Base-by-base conservation (phyloP, 805 yeast genomes). In the Ogataea methylovora region DNA sequence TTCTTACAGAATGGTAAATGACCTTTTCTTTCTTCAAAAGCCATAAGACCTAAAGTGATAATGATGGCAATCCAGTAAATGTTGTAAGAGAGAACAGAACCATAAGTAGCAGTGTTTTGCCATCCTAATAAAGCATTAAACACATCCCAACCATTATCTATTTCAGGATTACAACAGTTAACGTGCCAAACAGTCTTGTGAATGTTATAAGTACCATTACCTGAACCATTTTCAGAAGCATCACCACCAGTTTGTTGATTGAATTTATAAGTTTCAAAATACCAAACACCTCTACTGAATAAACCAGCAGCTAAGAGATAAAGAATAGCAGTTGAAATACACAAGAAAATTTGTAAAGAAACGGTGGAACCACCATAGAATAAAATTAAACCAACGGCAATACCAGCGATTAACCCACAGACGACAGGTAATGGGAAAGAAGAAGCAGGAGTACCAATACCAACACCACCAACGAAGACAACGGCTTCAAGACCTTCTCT, bases 401-500 rank as follows among this genome's bases (percentile, higher is more conserved):
- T 47, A 58, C 98, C 98, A 25, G 88, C 84, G 41, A 81, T 55
- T 36, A 90, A 65, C 49, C 97, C 98, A 49, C 79, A 64, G 41
- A 90, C 66, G 32, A 90, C 97, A n/a, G 97, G 94, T 44, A 90
- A 64, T 39, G 97, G 97, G 73, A 85, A 88, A 7, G 95, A 74
- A 13, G 54, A 50, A 12, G 67, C 62, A 27, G 69, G 63, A 8
- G 58, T 41, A 39, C 59, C 56, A 40, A 86, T 69, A 57, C 95
- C 94, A 30, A 92, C 95, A 65, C 97, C 97, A 35, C 96, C 97
- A 37, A 88, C 92, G 52, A 88, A 88, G 29, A 88, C 94, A 39
- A 88, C 88, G 28, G 95, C 95, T 70, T 88, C 97, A 46, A 88
- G 70, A 61, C 98, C 98, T 71, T 90, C 98, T 75, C 98, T 81